These are phyloP conservation scores for Serendipita sp. DNA, from an alignment of 1,284 basidiomycete species.

Conservation along the genomic window DNA sequence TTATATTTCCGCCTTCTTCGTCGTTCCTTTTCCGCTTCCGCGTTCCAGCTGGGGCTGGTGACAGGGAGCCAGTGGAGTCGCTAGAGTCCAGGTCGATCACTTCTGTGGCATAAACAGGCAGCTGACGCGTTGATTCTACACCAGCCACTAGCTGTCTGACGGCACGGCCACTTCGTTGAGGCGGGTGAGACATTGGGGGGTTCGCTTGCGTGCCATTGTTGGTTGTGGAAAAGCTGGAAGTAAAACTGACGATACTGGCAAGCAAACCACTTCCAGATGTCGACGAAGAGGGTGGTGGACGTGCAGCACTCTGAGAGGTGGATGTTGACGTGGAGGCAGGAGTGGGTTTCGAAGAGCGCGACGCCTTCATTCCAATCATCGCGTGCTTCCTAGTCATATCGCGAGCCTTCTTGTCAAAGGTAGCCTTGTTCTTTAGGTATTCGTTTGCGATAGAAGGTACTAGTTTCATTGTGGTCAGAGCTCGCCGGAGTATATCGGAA, in stretches of 20 bases:
- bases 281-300: background rate
- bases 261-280: background rate
- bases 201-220: background rate
- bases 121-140: background rate
- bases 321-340: background rate
- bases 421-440: slow-evolving; percentile 45
- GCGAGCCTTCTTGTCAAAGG: slow-evolving; percentile 50
- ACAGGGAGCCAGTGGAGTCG: slow-evolving; percentile 1
- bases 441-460: slow-evolving; percentile 62
- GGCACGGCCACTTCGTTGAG: background rate
- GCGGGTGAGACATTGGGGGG: slow-evolving; percentile 6
- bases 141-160: background rate
- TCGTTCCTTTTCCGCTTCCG: background rate
- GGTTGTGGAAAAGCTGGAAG: slow-evolving; percentile 1
- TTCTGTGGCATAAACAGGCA: background rate
- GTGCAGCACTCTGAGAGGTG: background rate
- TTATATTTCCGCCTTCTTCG: background rate
- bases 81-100: slow-evolving; percentile 9
- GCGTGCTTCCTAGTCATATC: slow-evolving; percentile 35
- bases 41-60: background rate
- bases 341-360: too few relatives aligned
- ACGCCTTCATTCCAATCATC: background rate
- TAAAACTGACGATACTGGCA: background rate
- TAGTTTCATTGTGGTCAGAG: slow-evolving; percentile 17
- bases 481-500: background rate